Evolutionary conservation across 805 yeast genomes (phyloP).

Genomic region (Starmerella apis): DNA sequence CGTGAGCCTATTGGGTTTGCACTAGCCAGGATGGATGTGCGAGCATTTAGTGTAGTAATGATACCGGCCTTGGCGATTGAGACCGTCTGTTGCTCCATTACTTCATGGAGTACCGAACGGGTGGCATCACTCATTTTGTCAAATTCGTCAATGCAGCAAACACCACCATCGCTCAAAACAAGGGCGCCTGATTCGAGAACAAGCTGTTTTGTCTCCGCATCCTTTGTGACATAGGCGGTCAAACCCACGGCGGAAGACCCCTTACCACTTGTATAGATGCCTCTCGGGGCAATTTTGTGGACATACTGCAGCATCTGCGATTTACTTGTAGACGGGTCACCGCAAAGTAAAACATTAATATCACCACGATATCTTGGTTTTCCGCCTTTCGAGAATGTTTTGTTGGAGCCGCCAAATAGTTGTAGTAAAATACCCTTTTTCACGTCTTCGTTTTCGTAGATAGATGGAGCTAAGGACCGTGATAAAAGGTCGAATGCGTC

Average conservation of each 20-base stretch:
- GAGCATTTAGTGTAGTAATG: constrained; percentile 89
- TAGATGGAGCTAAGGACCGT: constrained; percentile 92
- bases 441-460: constrained; percentile 91
- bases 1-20: constrained; percentile 96
- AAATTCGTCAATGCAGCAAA: constrained; percentile 97
- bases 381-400: constrained; percentile 80
- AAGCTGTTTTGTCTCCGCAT: constrained; percentile 81
- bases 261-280: constrained; percentile 95
- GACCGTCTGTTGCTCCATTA: constrained; percentile 98
- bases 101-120: constrained; percentile 91
- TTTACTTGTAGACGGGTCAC: constrained; percentile 97
- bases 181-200: constrained; percentile 94
- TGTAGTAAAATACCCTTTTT: constrained; percentile 90
- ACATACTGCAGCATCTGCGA: constrained; percentile 91
- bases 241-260: constrained; percentile 99
- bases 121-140: constrained; percentile 96
- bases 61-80: constrained; percentile 98
- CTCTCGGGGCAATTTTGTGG: constrained; percentile 95
- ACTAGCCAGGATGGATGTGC: constrained; percentile 90
- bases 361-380: constrained; percentile 81
- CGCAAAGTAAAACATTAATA: constrained; percentile 80
- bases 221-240: constrained; percentile 93
- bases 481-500: constrained; percentile 81
- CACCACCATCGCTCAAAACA: constrained; percentile 94
- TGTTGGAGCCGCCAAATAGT: constrained; percentile 91